Percentiles rank a stretch among this genome's conserved stretches.
These are phyloP conservation scores for Chaetomium olivaceum DNA, from an alignment of 2,329 filamentous ascomycete species.

Conservation along the genomic window DNA sequence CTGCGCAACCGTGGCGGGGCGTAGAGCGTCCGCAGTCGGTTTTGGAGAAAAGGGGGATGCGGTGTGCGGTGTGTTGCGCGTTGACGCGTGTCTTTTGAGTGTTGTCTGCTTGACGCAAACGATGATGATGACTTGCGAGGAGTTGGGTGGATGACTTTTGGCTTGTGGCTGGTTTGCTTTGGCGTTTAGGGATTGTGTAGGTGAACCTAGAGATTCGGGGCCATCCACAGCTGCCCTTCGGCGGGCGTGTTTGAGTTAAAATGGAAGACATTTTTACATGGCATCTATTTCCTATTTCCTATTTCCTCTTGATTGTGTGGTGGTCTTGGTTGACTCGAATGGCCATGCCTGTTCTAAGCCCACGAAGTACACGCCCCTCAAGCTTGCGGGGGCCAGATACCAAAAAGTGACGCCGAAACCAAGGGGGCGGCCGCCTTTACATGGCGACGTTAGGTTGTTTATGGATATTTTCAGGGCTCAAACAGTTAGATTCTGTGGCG, in stretches of 20 bases:
- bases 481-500: too few species aligned
- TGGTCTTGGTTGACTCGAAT: too few species aligned
- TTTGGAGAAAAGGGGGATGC: neutral
- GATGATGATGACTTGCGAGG: conserved; percentile 1
- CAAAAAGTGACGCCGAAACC: too few species aligned
- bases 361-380: too few species aligned
- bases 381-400: too few species aligned
- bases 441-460: too few species aligned
- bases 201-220: too few species aligned
- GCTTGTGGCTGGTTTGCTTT: neutral
- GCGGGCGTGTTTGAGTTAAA: neutral
- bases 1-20: conserved; percentile 21
- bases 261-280: neutral
- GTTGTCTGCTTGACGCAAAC: neutral
- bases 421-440: too few species aligned
- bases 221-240: neutral
- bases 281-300: too few species aligned
- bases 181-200: neutral
- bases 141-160: neutral
- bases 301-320: too few species aligned
- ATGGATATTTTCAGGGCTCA: too few species aligned
- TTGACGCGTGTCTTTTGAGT: neutral
- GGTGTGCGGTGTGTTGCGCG: neutral
- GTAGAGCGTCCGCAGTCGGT: conserved; percentile 6
- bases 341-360: too few species aligned